Conservation (phyloP, 306 rosid species). For the Citrullus amarus region DNA sequence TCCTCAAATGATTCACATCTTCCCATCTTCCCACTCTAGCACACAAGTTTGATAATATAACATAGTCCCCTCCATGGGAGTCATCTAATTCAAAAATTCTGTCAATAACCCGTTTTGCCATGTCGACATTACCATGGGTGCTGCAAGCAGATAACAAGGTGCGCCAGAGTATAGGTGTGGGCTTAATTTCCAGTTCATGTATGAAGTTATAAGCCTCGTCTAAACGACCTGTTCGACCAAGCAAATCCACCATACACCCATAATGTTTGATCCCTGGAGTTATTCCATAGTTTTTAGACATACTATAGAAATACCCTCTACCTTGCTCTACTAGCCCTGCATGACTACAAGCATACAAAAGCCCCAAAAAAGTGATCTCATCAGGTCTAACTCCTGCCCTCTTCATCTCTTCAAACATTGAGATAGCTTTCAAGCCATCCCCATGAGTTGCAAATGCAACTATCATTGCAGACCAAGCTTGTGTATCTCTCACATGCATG, state of each 20-base stretch:
- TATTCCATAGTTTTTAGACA: slow-evolving; percentile 46
- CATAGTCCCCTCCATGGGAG: slow-evolving; percentile 85
- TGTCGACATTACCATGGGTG: slow-evolving; percentile 55
- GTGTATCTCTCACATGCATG: slow-evolving; percentile 59
- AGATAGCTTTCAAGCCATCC: slow-evolving; percentile 39
- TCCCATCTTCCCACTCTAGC: slow-evolving; percentile 71
- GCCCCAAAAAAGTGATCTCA: slow-evolving; percentile 59
- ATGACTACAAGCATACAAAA: slow-evolving; percentile 76
- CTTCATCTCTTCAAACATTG: slow-evolving; percentile 61
- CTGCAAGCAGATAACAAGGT: slow-evolving; percentile 64
- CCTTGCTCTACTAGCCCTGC: slow-evolving; percentile 66
- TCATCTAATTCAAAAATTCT: slow-evolving; percentile 56
- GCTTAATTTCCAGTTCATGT: slow-evolving; percentile 41
- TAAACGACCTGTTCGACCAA: slow-evolving; percentile 62
- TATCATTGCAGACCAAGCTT: slow-evolving; percentile 74
- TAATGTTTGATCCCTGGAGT: slow-evolving; percentile 61
- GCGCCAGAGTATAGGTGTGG: slow-evolving; percentile 70
- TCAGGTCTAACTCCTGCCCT: slow-evolving; percentile 43
- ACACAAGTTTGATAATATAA: slow-evolving; percentile 63
- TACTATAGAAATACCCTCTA: slow-evolving; percentile 36
- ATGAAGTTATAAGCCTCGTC: slow-evolving; percentile 61
- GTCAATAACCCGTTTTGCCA: slow-evolving; percentile 48
- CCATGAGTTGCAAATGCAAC: slow-evolving; percentile 74
- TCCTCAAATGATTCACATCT: slow-evolving; percentile 57
- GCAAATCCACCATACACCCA: slow-evolving; percentile 87